Percentiles rank a stretch among this genome's conserved stretches.
Evolutionary conservation across 129 eudicot genomes (phyloP).

Genomic region (Saposhnikovia divaricata): DNA sequence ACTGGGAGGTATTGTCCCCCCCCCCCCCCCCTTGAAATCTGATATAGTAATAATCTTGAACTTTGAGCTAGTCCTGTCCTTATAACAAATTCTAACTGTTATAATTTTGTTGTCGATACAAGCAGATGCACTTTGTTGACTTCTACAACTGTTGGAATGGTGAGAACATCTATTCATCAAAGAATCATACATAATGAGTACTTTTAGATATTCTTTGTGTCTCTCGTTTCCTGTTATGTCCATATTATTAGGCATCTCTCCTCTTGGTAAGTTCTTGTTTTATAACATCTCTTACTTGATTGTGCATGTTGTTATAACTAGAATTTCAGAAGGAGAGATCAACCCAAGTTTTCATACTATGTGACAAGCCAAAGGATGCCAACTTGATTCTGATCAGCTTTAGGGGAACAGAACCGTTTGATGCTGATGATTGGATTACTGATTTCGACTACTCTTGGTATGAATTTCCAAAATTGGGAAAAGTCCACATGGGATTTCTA

Average conservation of each 20-base stretch:
- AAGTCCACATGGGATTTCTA: constrained; percentile 85
- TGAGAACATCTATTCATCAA: constrained; percentile 12
- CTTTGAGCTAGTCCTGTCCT: not conserved
- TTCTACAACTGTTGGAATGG: constrained; percentile 98
- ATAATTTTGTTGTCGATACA: not conserved
- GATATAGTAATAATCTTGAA: not conserved
- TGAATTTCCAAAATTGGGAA: constrained; percentile 66
- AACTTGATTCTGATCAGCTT: constrained; percentile 66
- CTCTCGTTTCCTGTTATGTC: not conserved
- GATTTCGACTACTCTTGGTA: constrained; percentile 95
- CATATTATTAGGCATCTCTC: not conserved
- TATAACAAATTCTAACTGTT: constrained; percentile 13
- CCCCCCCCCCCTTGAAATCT: not conserved
- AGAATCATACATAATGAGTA: not conserved
- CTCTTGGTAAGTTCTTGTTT: not conserved
- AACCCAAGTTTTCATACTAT: constrained; percentile 77
- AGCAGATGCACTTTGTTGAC: constrained; percentile 88
- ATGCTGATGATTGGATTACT: constrained; percentile 84
- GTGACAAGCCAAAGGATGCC: constrained; percentile 72
- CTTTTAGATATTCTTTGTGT: not conserved
- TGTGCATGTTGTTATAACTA: constrained; percentile 18
- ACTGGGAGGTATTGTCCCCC: constrained; percentile 59
- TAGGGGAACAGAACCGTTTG: constrained; percentile 95
- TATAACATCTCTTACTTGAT: not conserved
- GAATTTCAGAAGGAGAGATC: constrained; percentile 70